A percentile compares a stretch with the other conserved stretches of the same genome.
phyloP scores from a whole-genome alignment of 371 early-diverging fungal species.

The Syncephalastrum racemosum region DNA sequence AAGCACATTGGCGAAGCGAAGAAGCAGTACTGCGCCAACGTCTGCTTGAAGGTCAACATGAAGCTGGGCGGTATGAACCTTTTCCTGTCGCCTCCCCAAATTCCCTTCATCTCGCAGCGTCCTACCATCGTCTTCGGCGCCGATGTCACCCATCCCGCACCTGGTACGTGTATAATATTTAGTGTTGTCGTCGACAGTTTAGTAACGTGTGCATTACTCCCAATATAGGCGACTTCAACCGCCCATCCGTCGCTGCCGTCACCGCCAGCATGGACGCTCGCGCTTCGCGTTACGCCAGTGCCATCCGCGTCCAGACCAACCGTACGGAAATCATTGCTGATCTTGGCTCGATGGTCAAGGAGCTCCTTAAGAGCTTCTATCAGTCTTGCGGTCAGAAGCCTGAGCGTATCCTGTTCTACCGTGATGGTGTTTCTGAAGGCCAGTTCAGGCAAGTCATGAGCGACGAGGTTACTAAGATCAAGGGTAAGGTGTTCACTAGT shows the following conservation, averaged over 20 bases:
- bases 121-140: constrained; percentile 95
- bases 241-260: constrained; percentile 76
- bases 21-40: constrained; percentile 70
- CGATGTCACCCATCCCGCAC: constrained; percentile 86
- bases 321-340: constrained; percentile 89
- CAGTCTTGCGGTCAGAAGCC: constrained; percentile 78
- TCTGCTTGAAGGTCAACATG: constrained; percentile 87
- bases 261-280: constrained; percentile 86
- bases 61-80: constrained; percentile 83
- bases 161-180: constrained; percentile 71
- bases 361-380: constrained; percentile 81
- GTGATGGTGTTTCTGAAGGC: constrained; percentile 93
- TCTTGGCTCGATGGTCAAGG: constrained; percentile 79
- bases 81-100: constrained; percentile 55
- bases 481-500: constrained; percentile 34
- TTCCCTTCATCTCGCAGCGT: constrained; percentile 64
- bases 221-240: constrained; percentile 31
- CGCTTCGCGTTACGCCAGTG: constrained; percentile 82
- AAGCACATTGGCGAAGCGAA: constrained; percentile 65
- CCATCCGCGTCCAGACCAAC: constrained; percentile 81
- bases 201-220: constrained; percentile 64
- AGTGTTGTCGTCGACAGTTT: constrained; percentile 87
- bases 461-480: constrained; percentile 86
- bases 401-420: constrained; percentile 89
- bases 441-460: constrained; percentile 83